Base-by-base conservation (phyloP, 2,329 filamentous ascomycete species). In the Huntiella bhutanensis region DNA sequence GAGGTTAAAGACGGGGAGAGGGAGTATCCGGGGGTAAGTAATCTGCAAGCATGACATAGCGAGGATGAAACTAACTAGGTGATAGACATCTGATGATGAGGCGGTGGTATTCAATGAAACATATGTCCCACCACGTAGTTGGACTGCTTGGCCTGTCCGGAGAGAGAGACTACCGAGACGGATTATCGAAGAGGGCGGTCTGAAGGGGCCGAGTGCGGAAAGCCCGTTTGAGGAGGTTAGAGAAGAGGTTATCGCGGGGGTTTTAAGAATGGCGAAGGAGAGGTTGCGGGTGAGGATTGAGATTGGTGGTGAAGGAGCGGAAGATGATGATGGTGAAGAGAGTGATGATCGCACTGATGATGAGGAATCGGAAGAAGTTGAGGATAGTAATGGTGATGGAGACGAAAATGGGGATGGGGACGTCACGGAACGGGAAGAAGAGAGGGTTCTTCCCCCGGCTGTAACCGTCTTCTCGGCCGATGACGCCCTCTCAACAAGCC, bases 111-210 rank as follows among this genome's bases (percentile, higher is more conserved):
- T 33, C 57, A 28, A 33, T 16, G 48, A 43, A 4, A 43, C 32
- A 8, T 49, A 49, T 68, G 59, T 58, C 4, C 71, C 71, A 2
- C 66, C 72, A 0, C 73, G 70, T 49, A 52, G 57, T 4, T 95
- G 88, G 87, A 83, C 82, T 13, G 82, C 86, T 0, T 95, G 88
- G 88, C 88, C 88, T 4, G 59, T 92, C 55, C 67, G 68, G 15
- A 65, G 71, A 4, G 62, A 66, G 5, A 62, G 69, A 19, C 75
- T 91, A 5, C 82, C 82, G 1, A 13, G 41, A 13, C 34, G 44
- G 39, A 10, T 33, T 8, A 33, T 28, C 2, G 44, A 46, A 13
- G 44, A 45, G 10, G 19, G 32, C 32, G 13, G 28, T 33, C 3
- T 28, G 8, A 16, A 34, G 8, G 45, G 45, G n/a, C 35, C 37